Conservation (phyloP, 2,329 filamentous ascomycete species). For the Cytospora chrysosperma region DNA sequence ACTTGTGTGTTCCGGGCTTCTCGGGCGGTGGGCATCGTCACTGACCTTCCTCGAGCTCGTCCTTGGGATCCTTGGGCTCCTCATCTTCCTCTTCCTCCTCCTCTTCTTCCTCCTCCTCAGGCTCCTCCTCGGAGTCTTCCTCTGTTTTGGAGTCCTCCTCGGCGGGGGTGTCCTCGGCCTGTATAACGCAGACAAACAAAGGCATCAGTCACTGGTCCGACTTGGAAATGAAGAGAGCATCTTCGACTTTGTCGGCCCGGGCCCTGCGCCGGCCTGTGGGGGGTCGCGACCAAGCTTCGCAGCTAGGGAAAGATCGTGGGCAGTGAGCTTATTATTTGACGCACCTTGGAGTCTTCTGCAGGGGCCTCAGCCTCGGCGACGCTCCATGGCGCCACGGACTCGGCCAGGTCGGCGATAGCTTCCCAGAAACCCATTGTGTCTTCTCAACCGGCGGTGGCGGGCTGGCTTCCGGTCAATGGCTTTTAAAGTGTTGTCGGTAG, state of each 20-base stretch:
- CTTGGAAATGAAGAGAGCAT: not conserved
- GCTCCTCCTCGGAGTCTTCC: constrained; percentile 36
- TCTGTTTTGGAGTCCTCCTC: constrained; percentile 44
- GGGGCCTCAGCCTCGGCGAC: constrained; percentile 66
- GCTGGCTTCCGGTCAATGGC: constrained; percentile 34
- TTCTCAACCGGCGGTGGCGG: constrained; percentile 40
- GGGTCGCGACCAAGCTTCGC: not conserved
- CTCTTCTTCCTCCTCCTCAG: constrained; percentile 63
- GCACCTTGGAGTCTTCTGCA: constrained; percentile 61
- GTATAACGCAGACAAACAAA: constrained; percentile 9
- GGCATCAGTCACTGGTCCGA: not conserved
- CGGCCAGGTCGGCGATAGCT: constrained; percentile 61
- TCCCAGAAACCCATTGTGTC: constrained; percentile 65
- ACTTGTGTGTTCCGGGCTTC: not conserved
- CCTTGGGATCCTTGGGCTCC: constrained; percentile 82
- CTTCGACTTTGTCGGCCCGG: not conserved
- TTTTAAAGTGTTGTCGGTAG: constrained; percentile 29
- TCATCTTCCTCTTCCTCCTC: constrained; percentile 80
- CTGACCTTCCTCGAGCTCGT: constrained; percentile 88
- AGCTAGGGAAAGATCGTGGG: too few species aligned
- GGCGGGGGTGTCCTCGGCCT: constrained; percentile 40
- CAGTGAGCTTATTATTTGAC: constrained; percentile 15
- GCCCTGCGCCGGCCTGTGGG: too few species aligned
- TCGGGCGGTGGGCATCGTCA: constrained; percentile 30
- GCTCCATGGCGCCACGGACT: constrained; percentile 65